Conservation (phyloP, 2,329 filamentous ascomycete genomes). For the Ophiostoma ulmi region DNA sequence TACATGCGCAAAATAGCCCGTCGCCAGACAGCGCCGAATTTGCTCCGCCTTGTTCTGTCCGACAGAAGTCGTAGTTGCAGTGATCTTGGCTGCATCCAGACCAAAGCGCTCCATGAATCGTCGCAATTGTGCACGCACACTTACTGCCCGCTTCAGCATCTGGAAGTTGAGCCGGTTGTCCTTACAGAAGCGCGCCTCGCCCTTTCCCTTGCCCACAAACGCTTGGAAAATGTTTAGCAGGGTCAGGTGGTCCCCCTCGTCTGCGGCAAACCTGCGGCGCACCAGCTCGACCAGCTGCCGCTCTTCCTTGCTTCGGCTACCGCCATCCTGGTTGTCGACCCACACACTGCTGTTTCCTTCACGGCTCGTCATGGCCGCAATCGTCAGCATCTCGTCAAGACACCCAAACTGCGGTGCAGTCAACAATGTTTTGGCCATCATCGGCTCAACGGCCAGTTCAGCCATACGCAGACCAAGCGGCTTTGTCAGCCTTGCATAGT, state of each 20-base stretch:
- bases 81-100: constrained; percentile 51
- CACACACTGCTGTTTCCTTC: constrained; percentile 76
- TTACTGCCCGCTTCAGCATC: constrained; percentile 72
- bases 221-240: constrained; percentile 89
- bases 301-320: constrained; percentile 37
- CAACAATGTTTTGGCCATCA: constrained; percentile 88
- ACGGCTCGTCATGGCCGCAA: constrained; percentile 88
- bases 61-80: neutral
- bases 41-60: constrained; percentile 50
- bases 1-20: constrained; percentile 88
- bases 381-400: constrained; percentile 78
- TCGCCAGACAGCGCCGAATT: constrained; percentile 78
- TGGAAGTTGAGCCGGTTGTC: constrained; percentile 86
- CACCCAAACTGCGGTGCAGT: constrained; percentile 70
- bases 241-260: constrained; percentile 91
- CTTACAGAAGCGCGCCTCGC: constrained; percentile 80
- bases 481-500: constrained; percentile 82
- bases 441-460: constrained; percentile 85
- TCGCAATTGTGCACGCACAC: constrained; percentile 78
- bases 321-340: constrained; percentile 68
- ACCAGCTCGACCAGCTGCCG: constrained; percentile 69
- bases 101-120: constrained; percentile 83
- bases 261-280: constrained; percentile 76
- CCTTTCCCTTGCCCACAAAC: constrained; percentile 76
- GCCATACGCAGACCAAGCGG: constrained; percentile 90